phyloP scores from a whole-genome alignment of 768 basidiomycete genomes.

The Pleurotus djamor region DNA sequence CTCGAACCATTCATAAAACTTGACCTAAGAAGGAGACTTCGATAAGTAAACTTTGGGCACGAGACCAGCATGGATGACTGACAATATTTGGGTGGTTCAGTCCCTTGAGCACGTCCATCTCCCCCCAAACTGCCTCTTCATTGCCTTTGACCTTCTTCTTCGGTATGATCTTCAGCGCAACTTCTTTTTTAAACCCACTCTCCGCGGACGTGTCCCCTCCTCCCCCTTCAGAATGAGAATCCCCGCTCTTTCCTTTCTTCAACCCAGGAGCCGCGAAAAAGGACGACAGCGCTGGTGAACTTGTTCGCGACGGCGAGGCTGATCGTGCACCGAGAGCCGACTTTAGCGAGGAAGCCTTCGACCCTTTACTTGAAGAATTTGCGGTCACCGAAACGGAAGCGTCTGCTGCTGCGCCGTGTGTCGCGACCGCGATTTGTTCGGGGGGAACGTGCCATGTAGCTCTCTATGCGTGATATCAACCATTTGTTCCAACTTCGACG shows the following conservation, averaged over 20 bases:
- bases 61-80: conserved; percentile 16
- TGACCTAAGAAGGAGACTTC: conserved; percentile 55
- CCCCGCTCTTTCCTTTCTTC: not conserved
- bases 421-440: conserved; percentile 53
- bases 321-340: not conserved
- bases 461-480: conserved; percentile 34
- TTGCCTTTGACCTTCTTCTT: conserved; percentile 97
- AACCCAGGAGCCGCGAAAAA: not conserved
- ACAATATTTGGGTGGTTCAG: conserved; percentile 93
- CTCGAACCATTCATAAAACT: conserved; percentile 97
- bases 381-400: not conserved
- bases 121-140: conserved; percentile 83
- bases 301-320: not conserved
- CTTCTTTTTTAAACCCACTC: conserved; percentile 56
- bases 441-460: conserved; percentile 78
- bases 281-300: not conserved
- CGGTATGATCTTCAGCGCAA: conserved; percentile 86
- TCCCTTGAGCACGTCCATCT: conserved; percentile 91
- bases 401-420: conserved; percentile 53
- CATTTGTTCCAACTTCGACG: not conserved
- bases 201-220: not conserved
- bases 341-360: conserved; percentile 15
- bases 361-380: conserved; percentile 5
- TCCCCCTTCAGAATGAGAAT: not conserved
- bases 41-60: not conserved